phyloP scores from a whole-genome alignment of 495 filamentous ascomycete genomes.

The Neurospora africana region DNA sequence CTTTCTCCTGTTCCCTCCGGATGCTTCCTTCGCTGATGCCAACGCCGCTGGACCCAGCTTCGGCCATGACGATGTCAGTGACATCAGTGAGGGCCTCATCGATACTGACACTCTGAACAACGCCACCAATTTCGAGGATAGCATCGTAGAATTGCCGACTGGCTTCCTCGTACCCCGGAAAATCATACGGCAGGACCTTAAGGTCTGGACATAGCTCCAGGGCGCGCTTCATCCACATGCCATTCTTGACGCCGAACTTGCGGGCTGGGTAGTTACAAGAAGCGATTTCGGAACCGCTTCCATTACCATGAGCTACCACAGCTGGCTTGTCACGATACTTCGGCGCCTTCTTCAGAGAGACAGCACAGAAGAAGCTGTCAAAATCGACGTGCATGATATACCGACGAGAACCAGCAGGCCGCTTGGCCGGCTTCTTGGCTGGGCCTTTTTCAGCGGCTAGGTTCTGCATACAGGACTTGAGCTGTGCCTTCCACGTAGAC shows the following conservation, averaged over 20 bases:
- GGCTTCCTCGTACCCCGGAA: constrained; percentile 85
- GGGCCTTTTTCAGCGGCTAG: constrained; percentile 53
- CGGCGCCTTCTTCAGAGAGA: constrained; percentile 68
- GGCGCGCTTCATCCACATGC: constrained; percentile 97
- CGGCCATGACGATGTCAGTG: constrained; percentile 52
- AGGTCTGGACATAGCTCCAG: constrained; percentile 74
- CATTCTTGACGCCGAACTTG: constrained; percentile 78
- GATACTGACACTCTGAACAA: constrained; percentile 91
- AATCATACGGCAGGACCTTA: constrained; percentile 84
- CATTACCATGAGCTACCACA: constrained; percentile 78
- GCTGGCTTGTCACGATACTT: constrained; percentile 72
- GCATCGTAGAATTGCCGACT: constrained; percentile 79
- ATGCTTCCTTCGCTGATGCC: constrained; percentile 61
- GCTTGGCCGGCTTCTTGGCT: constrained; percentile 25
- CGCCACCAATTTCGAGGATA: constrained; percentile 65
- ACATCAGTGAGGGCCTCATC: constrained; percentile 87
- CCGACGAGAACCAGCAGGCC: constrained; percentile 50
- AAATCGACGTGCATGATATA: constrained; percentile 97
- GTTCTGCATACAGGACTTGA: constrained; percentile 77
- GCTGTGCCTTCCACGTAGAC: constrained; percentile 87
- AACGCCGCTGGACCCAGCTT: constrained; percentile 57
- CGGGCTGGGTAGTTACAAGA: constrained; percentile 94
- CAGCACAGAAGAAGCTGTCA: constrained; percentile 93
- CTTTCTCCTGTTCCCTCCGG: constrained; percentile 72
- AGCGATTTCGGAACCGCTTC: constrained; percentile 84